Conservation (phyloP, 805 yeast species). For the Metschnikowia drakensbergensis region DNA sequence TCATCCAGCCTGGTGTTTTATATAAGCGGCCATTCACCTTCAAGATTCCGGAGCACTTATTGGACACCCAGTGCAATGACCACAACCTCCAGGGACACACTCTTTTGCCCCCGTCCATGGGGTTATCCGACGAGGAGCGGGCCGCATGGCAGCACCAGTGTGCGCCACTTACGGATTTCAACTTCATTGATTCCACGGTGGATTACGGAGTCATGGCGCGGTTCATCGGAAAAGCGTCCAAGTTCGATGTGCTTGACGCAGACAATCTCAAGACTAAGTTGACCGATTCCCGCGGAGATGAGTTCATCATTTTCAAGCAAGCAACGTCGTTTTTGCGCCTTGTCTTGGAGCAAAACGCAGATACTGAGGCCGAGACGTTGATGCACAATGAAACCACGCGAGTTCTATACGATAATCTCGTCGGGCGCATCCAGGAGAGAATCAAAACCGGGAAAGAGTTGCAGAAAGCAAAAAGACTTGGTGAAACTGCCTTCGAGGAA, state of each 20-base stretch:
- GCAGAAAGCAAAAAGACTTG: not conserved
- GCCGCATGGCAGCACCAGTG: not conserved
- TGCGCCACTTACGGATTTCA: conserved; percentile 26
- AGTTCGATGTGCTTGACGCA: conserved; percentile 26
- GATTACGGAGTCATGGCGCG: conserved; percentile 38
- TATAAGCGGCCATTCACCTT: conserved; percentile 42
- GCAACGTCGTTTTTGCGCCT: conserved; percentile 24
- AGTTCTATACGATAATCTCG: conserved; percentile 19
- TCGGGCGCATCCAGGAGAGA: conserved; percentile 26
- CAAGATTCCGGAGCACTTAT: conserved; percentile 33
- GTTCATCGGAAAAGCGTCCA: conserved; percentile 38
- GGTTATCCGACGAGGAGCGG: conserved; percentile 21
- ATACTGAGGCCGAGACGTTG: conserved; percentile 16
- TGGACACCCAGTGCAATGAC: conserved; percentile 37
- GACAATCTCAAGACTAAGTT: conserved; percentile 33
- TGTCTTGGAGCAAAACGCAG: conserved; percentile 19
- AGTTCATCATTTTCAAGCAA: conserved; percentile 37
- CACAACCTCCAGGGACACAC: conserved; percentile 31
- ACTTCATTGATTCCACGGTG: conserved; percentile 30
- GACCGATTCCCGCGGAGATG: conserved; percentile 35
- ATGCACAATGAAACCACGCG: conserved; percentile 12
- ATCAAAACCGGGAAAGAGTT: conserved; percentile 26
- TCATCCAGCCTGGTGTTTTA: conserved; percentile 19
- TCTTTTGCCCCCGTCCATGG: conserved; percentile 36
- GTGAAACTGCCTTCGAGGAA: not conserved